These are phyloP conservation scores for Cyberlindnera xylosilytica DNA, from an alignment of 805 yeast species.

Conservation along the genomic window DNA sequence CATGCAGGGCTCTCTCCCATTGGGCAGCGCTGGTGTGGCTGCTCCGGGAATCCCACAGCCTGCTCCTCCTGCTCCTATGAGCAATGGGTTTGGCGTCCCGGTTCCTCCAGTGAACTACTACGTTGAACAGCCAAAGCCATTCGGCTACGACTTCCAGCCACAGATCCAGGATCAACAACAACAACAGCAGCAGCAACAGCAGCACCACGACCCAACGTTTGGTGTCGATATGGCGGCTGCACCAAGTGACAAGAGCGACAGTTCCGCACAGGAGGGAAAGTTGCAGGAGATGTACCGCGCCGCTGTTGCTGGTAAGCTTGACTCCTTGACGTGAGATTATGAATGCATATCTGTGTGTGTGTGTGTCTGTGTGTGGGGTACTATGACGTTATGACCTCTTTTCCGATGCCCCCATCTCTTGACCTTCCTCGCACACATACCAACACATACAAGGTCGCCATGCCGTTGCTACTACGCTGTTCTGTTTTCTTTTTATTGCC, in stretches of 20 bases:
- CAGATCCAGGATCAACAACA: constrained; percentile 3
- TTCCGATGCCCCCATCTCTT: too few species aligned
- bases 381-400: too few species aligned
- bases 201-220: too few species aligned
- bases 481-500: too few species aligned
- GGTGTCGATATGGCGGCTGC: not conserved
- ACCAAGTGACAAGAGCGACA: constrained; percentile 1
- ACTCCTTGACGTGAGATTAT: constrained; percentile 17
- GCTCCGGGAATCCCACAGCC: not conserved
- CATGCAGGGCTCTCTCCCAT: too few species aligned
- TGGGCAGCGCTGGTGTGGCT: too few species aligned
- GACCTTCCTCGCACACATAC: too few species aligned
- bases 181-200: too few species aligned
- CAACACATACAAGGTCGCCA: too few species aligned
- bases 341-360: too few species aligned
- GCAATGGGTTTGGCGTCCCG: constrained; percentile 10
- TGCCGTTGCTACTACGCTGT: too few species aligned
- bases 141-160: constrained; percentile 14
- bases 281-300: constrained; percentile 28
- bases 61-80: constrained; percentile 6
- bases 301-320: constrained; percentile 26
- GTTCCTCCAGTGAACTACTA: constrained; percentile 18
- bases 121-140: constrained; percentile 16
- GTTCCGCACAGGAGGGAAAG: constrained; percentile 16
- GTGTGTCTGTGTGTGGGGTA: too few species aligned